Conservation (phyloP, 2,329 filamentous ascomycete genomes). For the Cephalotrichum gorgonifer region DNA sequence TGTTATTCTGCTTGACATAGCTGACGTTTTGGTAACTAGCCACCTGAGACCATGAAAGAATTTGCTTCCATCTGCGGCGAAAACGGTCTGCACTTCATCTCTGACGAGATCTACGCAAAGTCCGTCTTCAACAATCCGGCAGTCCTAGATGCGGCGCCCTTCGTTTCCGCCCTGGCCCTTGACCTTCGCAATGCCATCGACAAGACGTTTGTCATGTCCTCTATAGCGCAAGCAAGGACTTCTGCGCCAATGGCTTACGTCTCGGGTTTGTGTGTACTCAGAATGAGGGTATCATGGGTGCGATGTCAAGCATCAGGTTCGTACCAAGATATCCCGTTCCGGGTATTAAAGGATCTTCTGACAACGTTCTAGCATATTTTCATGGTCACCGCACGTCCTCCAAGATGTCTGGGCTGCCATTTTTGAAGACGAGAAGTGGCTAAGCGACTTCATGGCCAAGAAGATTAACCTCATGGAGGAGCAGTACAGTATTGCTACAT, state of each 20-base stretch:
- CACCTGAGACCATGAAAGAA: constrained; percentile 14
- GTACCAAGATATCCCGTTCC: neutral
- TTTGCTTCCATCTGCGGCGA: constrained; percentile 27
- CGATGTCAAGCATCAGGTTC: constrained; percentile 7
- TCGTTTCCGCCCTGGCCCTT: constrained; percentile 24
- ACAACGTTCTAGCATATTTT: constrained; percentile 5
- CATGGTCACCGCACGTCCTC: constrained; percentile 5
- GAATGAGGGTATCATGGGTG: constrained; percentile 5
- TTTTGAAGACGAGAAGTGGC: constrained; percentile 6
- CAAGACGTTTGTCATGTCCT: constrained; percentile 29
- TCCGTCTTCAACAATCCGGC: constrained; percentile 26
- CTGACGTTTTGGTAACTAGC: no score
- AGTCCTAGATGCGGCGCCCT: constrained; percentile 16
- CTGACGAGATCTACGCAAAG: constrained; percentile 37
- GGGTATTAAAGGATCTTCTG: neutral
- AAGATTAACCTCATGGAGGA: constrained; percentile 5
- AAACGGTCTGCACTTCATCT: constrained; percentile 31
- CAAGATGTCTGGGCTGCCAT: constrained; percentile 9
- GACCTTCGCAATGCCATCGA: constrained; percentile 27
- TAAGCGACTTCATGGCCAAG: neutral
- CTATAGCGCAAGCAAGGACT: constrained; percentile 21
- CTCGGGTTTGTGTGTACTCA: constrained; percentile 20
- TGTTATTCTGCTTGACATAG: no score
- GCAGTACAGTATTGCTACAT: neutral
- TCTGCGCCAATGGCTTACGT: constrained; percentile 32